phyloP scores from a whole-genome alignment of 176 grass and related monocot genomes.

The Avena atlantica region DNA sequence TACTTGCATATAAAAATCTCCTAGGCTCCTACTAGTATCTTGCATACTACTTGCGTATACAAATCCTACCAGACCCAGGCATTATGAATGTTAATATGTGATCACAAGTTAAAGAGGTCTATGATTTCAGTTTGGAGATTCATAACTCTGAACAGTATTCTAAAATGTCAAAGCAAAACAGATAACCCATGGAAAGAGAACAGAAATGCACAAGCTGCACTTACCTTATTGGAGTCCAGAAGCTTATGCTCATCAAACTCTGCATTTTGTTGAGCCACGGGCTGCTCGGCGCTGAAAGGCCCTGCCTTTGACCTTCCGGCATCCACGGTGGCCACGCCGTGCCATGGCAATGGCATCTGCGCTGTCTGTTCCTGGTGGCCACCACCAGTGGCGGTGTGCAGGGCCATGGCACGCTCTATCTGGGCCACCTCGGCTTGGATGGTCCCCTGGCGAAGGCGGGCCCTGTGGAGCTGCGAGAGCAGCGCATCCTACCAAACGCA shows the following conservation, averaged over 20 bases:
- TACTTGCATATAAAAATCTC: neutral
- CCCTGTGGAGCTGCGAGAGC: conserved; percentile 47
- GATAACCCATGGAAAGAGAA: neutral
- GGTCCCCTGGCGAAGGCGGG: conserved; percentile 34
- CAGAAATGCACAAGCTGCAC: neutral
- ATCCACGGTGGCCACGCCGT: neutral
- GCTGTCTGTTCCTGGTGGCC: neutral
- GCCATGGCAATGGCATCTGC: neutral
- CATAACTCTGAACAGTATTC: neutral
- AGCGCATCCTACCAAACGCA: conserved; percentile 23
- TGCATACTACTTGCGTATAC: neutral
- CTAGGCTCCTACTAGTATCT: too few species aligned
- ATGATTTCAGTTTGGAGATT: neutral
- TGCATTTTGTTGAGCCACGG: neutral
- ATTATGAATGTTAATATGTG: neutral
- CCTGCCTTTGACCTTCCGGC: neutral
- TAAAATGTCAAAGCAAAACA: neutral
- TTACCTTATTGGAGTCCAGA: conserved; percentile 33
- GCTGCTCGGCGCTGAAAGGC: neutral
- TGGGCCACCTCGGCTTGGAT: conserved; percentile 38
- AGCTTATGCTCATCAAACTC: conserved; percentile 22
- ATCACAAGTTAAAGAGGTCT: neutral
- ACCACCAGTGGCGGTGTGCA: neutral
- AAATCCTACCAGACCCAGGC: neutral
- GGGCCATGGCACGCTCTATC: conserved; percentile 38